Evolutionary conservation across 352 stramenopile species (phyloP).

Genomic region (Phytopythium ostracodes): DNA sequence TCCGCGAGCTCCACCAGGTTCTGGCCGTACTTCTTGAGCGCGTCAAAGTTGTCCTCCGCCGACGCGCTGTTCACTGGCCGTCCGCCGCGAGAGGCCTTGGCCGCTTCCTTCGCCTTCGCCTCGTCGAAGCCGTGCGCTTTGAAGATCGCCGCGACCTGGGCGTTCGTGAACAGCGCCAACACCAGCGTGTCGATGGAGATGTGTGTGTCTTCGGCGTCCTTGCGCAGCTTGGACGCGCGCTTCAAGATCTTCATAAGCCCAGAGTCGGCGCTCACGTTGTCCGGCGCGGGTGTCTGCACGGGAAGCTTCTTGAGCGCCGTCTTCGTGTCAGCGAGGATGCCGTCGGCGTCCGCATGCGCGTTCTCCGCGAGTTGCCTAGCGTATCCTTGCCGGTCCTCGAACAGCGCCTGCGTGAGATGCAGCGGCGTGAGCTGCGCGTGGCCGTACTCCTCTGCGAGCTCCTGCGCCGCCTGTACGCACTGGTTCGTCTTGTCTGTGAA

Average conservation of each 20-base stretch:
- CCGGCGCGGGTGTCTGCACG: conserved; percentile 65
- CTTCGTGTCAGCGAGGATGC: conserved; percentile 43
- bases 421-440: conserved; percentile 76
- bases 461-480: conserved; percentile 40
- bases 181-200: conserved; percentile 70
- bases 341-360: conserved; percentile 42
- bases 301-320: conserved; percentile 64
- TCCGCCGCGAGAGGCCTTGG: conserved; percentile 56
- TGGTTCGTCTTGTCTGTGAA: conserved; percentile 82
- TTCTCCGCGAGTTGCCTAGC: conserved; percentile 47
- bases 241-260: conserved; percentile 77
- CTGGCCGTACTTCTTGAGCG: conserved; percentile 93
- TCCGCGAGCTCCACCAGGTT: conserved; percentile 92
- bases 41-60: conserved; percentile 91
- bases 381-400: conserved; percentile 58
- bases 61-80: conserved; percentile 68
- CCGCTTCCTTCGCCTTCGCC: conserved; percentile 56
- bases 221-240: conserved; percentile 73
- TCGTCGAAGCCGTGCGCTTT: conserved; percentile 65
- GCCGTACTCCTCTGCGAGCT: conserved; percentile 56
- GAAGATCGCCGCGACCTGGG: conserved; percentile 48
- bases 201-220: conserved; percentile 81
- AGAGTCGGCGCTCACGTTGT: conserved; percentile 55
- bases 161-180: conserved; percentile 65
- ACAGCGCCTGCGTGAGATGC: conserved; percentile 64